Evolutionary conservation across 2,329 filamentous ascomycete species (phyloP).

Genomic region (Cytospora mali): DNA sequence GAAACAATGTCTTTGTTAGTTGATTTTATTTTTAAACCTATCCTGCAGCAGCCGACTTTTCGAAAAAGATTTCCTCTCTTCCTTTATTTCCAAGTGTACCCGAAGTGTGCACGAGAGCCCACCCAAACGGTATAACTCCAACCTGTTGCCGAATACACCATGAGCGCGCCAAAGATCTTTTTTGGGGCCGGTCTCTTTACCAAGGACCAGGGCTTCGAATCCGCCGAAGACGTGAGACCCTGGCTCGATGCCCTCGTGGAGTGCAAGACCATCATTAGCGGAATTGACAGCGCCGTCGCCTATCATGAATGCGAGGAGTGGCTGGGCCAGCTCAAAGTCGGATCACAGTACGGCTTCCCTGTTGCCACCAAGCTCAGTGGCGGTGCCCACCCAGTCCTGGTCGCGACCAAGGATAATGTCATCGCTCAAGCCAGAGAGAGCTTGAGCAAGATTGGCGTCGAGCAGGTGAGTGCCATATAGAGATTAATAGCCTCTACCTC

Average conservation of each 20-base stretch:
- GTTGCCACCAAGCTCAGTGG: conserved; percentile 33
- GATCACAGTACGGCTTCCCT: conserved; percentile 28
- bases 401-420: conserved; percentile 28
- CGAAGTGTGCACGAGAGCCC: not conserved
- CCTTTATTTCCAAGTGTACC: not conserved
- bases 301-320: conserved; percentile 32
- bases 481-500: not conserved
- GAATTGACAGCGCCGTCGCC: conserved; percentile 30
- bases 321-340: conserved; percentile 29
- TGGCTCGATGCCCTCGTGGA: conserved; percentile 24
- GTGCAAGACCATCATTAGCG: not conserved
- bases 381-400: not conserved
- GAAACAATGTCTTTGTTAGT: not conserved
- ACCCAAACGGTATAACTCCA: not conserved
- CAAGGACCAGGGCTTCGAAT: not conserved
- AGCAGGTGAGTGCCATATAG: conserved; percentile 16
- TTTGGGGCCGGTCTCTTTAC: conserved; percentile 17
- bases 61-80: not conserved
- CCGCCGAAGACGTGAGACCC: conserved; percentile 6
- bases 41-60: not conserved
- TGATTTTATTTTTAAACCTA: not conserved
- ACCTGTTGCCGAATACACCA: not conserved
- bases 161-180: conserved; percentile 5
- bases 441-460: conserved; percentile 28
- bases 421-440: conserved; percentile 28